Evolutionary conservation across 192 early-diverging fungal genomes (phyloP), one percentile per base, ranked within the genome.

Genomic region (Entomortierella lignicola): DNA sequence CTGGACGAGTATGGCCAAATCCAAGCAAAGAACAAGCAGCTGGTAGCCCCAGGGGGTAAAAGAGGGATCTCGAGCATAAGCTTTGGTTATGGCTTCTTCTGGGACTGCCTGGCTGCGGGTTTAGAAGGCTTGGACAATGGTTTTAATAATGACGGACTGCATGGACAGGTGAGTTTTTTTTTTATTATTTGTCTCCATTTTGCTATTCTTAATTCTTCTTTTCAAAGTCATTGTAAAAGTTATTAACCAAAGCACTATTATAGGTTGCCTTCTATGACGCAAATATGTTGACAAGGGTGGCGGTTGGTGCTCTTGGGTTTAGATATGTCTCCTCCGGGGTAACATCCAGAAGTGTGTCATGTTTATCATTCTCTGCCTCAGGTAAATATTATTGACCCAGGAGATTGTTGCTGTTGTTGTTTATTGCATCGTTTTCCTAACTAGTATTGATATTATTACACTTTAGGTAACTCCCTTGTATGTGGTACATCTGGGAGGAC

Each of bases 401-500:
- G 17, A 25, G 54, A 10, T 42, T 4, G 48, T 15, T 26, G 8
- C 2, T 21, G 0, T 32, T 3, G 12, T 44, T 17, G 50, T 7
- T 12, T 51, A 23, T 51, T 4, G 52, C 26, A 25, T 27, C 13
- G 26, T 25, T 26, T 27, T 18, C 18, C 27, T 30, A 20, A 32
- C 7, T 15, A 29, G 7, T 12, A 25, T 20, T 17, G 8, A 60
- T 4, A 21, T 20, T 8, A 44, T 27, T 43, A 10, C 17, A 1
- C 13, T 25, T 18, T 50, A 72, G 73, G 73, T 0, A 4, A 50
- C 4, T 51, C 23, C 30, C 23, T 79, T 7, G 63, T 70, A 1
- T 79, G 75, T 23, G 75, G 75, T 7, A 79, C 75, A 2, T 65
- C 61, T 26, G 75, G 75, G 10, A 54, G 75, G 26, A 60, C 66